Conservation (phyloP, 345 rosid genomes). For the Acer negundo region DNA sequence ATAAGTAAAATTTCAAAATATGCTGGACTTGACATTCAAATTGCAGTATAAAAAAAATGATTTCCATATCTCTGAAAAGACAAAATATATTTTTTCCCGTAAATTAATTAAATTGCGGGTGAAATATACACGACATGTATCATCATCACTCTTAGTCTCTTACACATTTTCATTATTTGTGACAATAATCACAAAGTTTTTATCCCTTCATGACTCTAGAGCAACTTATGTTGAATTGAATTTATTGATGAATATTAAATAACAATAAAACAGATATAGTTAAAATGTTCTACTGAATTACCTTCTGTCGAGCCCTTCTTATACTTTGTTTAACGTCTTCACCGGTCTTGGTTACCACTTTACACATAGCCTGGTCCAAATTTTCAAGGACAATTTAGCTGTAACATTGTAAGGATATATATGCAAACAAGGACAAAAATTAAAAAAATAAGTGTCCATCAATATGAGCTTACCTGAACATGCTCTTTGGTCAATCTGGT, state of each 20-base stretch:
- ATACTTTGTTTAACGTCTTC: slow-evolving; percentile 94
- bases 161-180: not conserved
- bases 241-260: not conserved
- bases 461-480: slow-evolving; percentile 58
- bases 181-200: not conserved
- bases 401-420: not conserved
- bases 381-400: slow-evolving; percentile 3
- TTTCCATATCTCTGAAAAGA: not conserved
- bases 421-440: not conserved
- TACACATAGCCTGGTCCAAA: slow-evolving; percentile 70
- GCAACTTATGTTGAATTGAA: not conserved
- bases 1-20: not conserved
- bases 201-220: not conserved
- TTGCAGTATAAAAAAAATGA: not conserved
- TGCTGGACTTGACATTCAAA: not conserved
- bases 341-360: slow-evolving; percentile 81
- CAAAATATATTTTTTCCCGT: not conserved
- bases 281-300: slow-evolving; percentile 19
- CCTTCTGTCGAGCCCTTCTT: slow-evolving; percentile 93
- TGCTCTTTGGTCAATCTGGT: slow-evolving; percentile 94
- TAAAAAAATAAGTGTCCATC: not conserved
- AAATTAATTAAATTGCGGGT: not conserved
- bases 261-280: not conserved
- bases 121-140: not conserved
- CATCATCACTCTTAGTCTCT: too few relatives aligned